These are phyloP conservation scores for Helenozyma rhizophorensis DNA, from an alignment of 805 yeast genomes.

Conservation along the genomic window DNA sequence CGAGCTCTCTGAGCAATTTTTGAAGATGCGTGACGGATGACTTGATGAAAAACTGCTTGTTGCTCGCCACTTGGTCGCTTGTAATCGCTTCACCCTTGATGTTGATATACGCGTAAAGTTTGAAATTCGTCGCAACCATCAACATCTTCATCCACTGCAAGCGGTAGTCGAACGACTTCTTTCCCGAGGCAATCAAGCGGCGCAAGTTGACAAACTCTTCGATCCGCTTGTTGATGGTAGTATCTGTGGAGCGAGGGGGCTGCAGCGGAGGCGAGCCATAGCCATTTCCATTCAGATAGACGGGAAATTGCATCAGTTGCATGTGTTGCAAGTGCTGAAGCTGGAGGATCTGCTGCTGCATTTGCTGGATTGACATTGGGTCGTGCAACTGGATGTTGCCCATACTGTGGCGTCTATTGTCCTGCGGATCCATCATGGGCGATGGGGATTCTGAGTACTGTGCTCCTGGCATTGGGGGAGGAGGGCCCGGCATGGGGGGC, in stretches of 20 bases:
- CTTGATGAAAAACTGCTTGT: conserved; percentile 34
- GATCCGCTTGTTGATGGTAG: conserved; percentile 26
- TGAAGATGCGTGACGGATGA: conserved; percentile 34
- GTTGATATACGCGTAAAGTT: conserved; percentile 37
- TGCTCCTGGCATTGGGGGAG: conserved; percentile 16
- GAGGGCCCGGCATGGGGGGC: conserved; percentile 17
- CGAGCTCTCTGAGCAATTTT: conserved; percentile 31
- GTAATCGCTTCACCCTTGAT: conserved; percentile 37
- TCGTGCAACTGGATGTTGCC: conserved; percentile 9
- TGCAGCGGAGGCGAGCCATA: conserved; percentile 1
- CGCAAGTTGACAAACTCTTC: conserved; percentile 32
- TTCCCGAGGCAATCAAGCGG: conserved; percentile 35
- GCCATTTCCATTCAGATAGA: background rate
- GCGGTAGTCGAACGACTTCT: conserved; percentile 37
- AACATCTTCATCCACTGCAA: conserved; percentile 42
- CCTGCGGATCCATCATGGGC: no score
- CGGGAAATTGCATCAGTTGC: conserved; percentile 8
- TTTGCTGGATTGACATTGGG: conserved; percentile 45
- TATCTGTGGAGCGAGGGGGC: conserved; percentile 16
- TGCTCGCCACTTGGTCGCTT: conserved; percentile 25
- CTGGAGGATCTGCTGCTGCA: conserved; percentile 51
- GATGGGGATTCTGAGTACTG: no score
- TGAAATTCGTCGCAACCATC: conserved; percentile 34
- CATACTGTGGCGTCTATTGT: conserved; percentile 12
- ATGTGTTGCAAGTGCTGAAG: conserved; percentile 11